Evolutionary conservation across 2,329 filamentous ascomycete genomes (phyloP).

Genomic region (Knoxdaviesia proteae): DNA sequence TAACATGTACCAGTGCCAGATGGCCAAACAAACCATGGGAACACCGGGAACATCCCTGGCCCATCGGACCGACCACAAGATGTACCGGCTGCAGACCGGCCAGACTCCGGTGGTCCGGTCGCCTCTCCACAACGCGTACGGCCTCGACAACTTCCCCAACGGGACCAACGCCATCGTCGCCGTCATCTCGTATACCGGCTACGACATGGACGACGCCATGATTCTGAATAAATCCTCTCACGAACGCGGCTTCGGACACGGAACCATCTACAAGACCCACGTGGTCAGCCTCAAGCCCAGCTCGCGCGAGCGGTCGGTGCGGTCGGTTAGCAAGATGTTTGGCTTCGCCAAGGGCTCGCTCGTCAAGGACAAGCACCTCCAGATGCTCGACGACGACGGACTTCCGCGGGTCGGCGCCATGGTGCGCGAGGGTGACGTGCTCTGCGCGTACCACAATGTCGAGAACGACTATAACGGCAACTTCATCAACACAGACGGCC

Average conservation of each 20-base stretch:
- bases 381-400: constrained; percentile 69
- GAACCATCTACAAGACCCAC: constrained; percentile 96
- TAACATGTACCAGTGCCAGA: constrained; percentile 99
- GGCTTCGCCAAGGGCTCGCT: constrained; percentile 68
- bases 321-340: constrained; percentile 62
- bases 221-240: constrained; percentile 95
- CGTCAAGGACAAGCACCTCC: constrained; percentile 48
- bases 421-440: constrained; percentile 59
- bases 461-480: constrained; percentile 58
- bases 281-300: constrained; percentile 73
- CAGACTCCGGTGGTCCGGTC: constrained; percentile 87
- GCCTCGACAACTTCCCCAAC: constrained; percentile 95
- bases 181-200: constrained; percentile 95
- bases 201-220: constrained; percentile 99
- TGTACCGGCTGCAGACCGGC: constrained; percentile 82
- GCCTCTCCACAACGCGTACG: constrained; percentile 86
- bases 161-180: constrained; percentile 89
- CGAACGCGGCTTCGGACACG: constrained; percentile 86
- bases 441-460: constrained; percentile 81
- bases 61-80: constrained; percentile 91
- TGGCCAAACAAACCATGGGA: constrained; percentile 99
- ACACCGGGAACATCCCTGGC: constrained; percentile 70
- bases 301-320: constrained; percentile 41
- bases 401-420: constrained; percentile 61
- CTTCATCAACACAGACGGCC: constrained; percentile 66